These are phyloP conservation scores for Phyllostachys edulis DNA, from an alignment of 176 grass and related monocot species.

Conservation along the genomic window DNA sequence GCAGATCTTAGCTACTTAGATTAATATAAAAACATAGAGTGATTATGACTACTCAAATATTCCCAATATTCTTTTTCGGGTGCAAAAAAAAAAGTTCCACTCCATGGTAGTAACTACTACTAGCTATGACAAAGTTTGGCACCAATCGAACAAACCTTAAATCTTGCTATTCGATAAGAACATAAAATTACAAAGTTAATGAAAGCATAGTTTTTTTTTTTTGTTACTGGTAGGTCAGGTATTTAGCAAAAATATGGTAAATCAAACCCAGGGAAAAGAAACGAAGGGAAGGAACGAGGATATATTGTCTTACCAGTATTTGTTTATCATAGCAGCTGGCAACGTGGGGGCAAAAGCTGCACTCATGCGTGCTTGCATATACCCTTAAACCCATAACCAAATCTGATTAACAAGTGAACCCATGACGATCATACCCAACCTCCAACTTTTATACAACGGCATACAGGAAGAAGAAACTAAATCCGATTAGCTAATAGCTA, in stretches of 20 bases:
- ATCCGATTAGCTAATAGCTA: not conserved
- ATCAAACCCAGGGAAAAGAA: not conserved
- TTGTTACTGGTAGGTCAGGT: not conserved
- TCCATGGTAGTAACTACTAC: not conserved
- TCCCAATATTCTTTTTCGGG: not conserved
- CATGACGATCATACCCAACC: not conserved
- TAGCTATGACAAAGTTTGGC: too few relatives aligned
- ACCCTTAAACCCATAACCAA: not conserved
- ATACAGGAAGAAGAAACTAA: not conserved
- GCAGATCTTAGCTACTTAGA: too few relatives aligned
- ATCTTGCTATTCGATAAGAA: too few relatives aligned
- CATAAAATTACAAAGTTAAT: not conserved
- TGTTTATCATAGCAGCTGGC: not conserved
- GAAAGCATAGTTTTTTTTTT: too few relatives aligned
- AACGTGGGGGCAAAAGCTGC: not conserved
- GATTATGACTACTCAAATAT: not conserved
- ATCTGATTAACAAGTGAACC: conserved; percentile 3
- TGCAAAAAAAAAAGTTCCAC: not conserved
- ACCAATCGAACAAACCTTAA: too few relatives aligned
- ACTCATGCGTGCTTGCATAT: not conserved
- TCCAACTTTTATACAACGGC: not conserved
- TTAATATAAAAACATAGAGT: not conserved
- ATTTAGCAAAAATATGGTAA: not conserved
- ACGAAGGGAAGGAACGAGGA: not conserved
- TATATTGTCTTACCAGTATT: too few relatives aligned